These are phyloP conservation scores for Lactarius sanguifluus DNA, from an alignment of 768 basidiomycete species.

Conservation along the genomic window DNA sequence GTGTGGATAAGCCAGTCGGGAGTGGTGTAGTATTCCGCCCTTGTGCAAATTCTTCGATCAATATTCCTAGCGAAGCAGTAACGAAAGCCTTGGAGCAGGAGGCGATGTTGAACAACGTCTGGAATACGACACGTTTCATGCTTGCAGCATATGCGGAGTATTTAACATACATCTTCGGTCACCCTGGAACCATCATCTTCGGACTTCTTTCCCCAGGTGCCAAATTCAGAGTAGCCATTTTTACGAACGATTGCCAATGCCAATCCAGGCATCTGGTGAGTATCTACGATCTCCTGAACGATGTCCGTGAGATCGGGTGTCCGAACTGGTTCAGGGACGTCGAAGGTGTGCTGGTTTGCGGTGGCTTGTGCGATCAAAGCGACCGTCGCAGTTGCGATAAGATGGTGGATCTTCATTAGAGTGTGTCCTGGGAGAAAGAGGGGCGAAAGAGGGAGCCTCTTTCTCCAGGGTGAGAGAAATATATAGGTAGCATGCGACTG, in stretches of 20 bases:
- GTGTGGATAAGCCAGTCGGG: too few relatives aligned
- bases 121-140: neutral
- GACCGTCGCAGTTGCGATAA: too few relatives aligned
- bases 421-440: too few relatives aligned
- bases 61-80: too few relatives aligned
- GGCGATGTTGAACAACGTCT: slow-evolving; percentile 39
- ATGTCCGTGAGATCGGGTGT: slow-evolving; percentile 5
- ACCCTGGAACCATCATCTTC: slow-evolving; percentile 39
- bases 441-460: too few relatives aligned
- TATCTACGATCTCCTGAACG: slow-evolving; percentile 2
- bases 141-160: too few relatives aligned
- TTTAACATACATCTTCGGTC: slow-evolving; percentile 18
- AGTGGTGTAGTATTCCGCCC: slow-evolving; percentile 34
- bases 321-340: neutral
- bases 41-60: slow-evolving; percentile 4
- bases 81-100: too few relatives aligned
- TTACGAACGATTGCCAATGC: neutral
- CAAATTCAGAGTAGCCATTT: slow-evolving; percentile 35
- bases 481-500: too few relatives aligned
- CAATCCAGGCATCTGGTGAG: slow-evolving; percentile 11
- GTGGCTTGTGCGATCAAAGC: too few relatives aligned
- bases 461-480: too few relatives aligned
- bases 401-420: neutral
- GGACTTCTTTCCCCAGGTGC: slow-evolving; percentile 38
- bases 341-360: too few relatives aligned